Base-by-base conservation (phyloP, 306 rosid species). In the Lablab purpureus region DNA sequence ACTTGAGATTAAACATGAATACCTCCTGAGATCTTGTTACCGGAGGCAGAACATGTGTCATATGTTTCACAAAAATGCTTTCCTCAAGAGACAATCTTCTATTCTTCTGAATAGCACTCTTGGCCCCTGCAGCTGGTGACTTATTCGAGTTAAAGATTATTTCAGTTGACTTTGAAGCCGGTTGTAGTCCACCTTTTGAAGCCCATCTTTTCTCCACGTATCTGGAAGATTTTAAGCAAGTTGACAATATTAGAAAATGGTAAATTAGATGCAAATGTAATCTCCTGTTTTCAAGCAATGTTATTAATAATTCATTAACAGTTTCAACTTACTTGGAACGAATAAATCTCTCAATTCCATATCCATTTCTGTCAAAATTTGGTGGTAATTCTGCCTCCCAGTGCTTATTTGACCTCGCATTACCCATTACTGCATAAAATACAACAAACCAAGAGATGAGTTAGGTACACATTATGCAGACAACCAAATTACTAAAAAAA, bases 41-140 rank as follows among this genome's bases (percentile, higher is more conserved):
- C 0, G 84, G 82, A 75, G 87, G 84, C 49, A 63, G 82, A 62
- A 73, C 22, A 71, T 78, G 80, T 19, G 76, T 22, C 73, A 80
- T 41, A 34, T 87, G 91, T 8, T 76, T 81, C 19, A 85, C 67
- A 50, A 89, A 91, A 81, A 92, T 77, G 51, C 85, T 88, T 86
- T 94, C 97, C 73, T 92, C 97, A 27, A 92, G 97, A 59, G 98
- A 94, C 32, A 83, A 79, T 43, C 89, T 88, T 73, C 97, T 87
- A 43, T 67, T 80, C 86, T 49, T 91, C n/a, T 87, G 73, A 81
- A 68, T 40, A 21, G 65, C 67, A 73, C 46, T 67, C 76, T 64
- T 84, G 40, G 83, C 40, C 66, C 43, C 86, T 28, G 40, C 52
- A 81, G 40, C 77, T 18, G 82, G 78, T 22, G 80, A 67, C 45